Conservation (phyloP, 257 asterid genomes). For the Capsicum pubescens region DNA sequence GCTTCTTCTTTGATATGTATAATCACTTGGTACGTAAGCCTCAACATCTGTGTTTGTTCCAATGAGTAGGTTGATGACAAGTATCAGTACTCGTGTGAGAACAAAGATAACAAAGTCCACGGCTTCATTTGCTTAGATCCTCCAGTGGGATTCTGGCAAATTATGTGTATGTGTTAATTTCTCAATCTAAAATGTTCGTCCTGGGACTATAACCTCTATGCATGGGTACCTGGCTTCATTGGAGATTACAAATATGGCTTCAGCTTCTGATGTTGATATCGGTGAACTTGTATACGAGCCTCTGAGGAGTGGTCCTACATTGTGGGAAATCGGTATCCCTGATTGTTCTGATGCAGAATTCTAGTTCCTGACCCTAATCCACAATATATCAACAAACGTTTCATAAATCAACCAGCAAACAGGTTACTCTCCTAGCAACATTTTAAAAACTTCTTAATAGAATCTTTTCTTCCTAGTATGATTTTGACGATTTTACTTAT, state of each 20-base stretch:
- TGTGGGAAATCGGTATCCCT: conserved; percentile 93
- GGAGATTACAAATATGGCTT: conserved; percentile 64
- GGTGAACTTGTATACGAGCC: conserved; percentile 66
- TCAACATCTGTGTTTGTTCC: not conserved
- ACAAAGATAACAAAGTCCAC: conserved; percentile 79
- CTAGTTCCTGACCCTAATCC: conserved; percentile 88
- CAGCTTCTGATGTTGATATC: conserved; percentile 55
- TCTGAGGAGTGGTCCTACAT: conserved; percentile 79
- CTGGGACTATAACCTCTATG: conserved; percentile 70
- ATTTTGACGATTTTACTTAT: not conserved
- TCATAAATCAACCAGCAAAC: conserved; percentile 58
- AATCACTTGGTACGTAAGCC: not conserved
- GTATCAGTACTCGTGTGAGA: conserved; percentile 78
- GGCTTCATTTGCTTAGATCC: conserved; percentile 78
- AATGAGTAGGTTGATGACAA: conserved; percentile 76
- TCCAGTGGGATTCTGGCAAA: conserved; percentile 83
- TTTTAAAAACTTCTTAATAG: no score
- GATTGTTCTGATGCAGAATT: conserved; percentile 88
- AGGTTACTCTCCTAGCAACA: conserved; percentile 41
- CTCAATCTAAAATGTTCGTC: conserved; percentile 56
- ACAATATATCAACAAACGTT: conserved; percentile 59
- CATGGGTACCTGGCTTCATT: conserved; percentile 83
- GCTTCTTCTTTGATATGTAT: not conserved
- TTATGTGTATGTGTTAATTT: conserved; percentile 41
- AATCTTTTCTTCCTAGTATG: not conserved